These are phyloP conservation scores for Eleusine coracana DNA, from an alignment of 176 grass and related monocot genomes.

Conservation along the genomic window DNA sequence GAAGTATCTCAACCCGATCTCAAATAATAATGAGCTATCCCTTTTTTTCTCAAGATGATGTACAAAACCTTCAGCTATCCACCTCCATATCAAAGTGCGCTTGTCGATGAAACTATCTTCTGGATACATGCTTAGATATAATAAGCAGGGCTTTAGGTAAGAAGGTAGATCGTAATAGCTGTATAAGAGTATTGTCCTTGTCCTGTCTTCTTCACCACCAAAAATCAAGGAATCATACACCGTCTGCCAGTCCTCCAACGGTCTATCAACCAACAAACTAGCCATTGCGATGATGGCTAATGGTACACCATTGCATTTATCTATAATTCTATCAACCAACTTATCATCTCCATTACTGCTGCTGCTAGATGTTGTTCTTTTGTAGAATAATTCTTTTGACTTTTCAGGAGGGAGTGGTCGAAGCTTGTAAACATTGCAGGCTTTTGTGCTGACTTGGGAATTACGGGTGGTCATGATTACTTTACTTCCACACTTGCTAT, in stretches of 20 bases:
- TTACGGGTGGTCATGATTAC: background rate
- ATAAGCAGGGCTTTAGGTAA: background rate
- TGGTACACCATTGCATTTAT: conserved; percentile 9
- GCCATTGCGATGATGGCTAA: conserved; percentile 19
- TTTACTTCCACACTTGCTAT: background rate
- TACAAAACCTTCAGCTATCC: conserved; percentile 10
- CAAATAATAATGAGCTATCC: conserved; percentile 2
- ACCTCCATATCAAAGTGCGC: background rate
- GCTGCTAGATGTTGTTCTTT: background rate
- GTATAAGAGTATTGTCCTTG: background rate
- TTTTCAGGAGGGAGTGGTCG: background rate
- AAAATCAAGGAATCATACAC: background rate
- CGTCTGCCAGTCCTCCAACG: background rate
- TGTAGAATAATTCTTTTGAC: conserved; percentile 3
- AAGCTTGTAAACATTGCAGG: background rate
- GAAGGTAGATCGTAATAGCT: conserved; percentile 22
- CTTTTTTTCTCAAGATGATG: background rate
- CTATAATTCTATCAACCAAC: background rate
- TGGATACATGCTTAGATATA: background rate
- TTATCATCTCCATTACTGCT: background rate
- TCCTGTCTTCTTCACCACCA: background rate
- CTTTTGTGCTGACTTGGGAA: background rate
- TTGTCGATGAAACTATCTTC: background rate
- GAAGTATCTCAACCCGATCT: conserved; percentile 3
- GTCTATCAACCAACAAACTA: conserved; percentile 26